Evolutionary conservation across 1,284 basidiomycete species (phyloP).

Genomic region (Psilocybe mexicana): DNA sequence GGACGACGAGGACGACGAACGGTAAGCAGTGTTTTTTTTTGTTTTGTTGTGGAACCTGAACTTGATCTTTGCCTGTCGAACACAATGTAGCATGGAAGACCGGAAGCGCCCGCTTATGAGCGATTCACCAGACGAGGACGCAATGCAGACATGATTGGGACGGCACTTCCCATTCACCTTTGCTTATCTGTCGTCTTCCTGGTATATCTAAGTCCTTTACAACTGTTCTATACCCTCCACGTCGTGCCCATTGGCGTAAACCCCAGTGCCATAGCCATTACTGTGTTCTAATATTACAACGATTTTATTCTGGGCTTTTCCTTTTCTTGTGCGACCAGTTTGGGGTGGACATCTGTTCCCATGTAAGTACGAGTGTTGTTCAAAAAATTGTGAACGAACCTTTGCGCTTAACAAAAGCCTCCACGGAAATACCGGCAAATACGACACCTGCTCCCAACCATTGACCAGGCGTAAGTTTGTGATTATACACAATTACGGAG

Average conservation of each 20-base stretch:
- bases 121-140: constrained; percentile 41
- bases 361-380: not conserved
- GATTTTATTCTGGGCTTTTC: constrained; percentile 81
- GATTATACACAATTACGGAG: constrained; percentile 91
- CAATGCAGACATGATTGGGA: constrained; percentile 48
- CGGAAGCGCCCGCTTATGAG: constrained; percentile 49
- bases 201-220: constrained; percentile 10
- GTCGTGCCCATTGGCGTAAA: constrained; percentile 6
- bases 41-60: not conserved
- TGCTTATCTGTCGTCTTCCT: constrained; percentile 12
- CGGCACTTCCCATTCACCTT: constrained; percentile 2
- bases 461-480: constrained; percentile 82
- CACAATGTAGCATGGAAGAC: constrained; percentile 46
- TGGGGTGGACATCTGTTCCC: constrained; percentile 69
- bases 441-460: constrained; percentile 92
- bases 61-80: constrained; percentile 2
- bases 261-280: constrained; percentile 10
- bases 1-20: constrained; percentile 64
- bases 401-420: constrained; percentile 86
- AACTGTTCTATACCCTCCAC: constrained; percentile 16
- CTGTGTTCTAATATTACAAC: constrained; percentile 45
- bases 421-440: constrained; percentile 91
- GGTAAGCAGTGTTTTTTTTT: constrained; percentile 33
- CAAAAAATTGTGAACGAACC: constrained; percentile 42
- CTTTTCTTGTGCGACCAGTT: constrained; percentile 76